Evolutionary conservation across 192 early-diverging fungal genomes (phyloP).

Genomic region (Mortierella claussenii): DNA sequence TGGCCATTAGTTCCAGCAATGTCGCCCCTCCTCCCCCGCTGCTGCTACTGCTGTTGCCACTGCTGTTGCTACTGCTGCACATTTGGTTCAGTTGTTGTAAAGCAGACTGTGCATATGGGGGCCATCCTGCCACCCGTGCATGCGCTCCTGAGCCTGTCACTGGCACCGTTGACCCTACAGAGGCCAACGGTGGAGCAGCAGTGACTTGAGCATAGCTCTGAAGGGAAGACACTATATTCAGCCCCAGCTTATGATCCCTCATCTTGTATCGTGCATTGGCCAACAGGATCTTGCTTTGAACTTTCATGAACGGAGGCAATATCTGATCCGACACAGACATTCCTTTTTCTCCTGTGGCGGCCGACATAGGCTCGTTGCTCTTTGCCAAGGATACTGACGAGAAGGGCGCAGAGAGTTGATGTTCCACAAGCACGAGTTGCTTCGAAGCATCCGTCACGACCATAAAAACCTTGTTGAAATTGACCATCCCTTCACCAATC

Average conservation of each 20-base stretch:
- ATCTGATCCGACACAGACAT: neutral
- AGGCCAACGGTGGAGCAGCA: neutral
- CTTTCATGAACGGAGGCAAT: conserved; percentile 19
- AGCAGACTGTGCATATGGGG: neutral
- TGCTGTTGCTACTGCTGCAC: neutral
- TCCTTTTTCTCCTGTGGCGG: neutral
- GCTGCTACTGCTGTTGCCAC: neutral
- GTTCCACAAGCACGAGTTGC: conserved; percentile 21
- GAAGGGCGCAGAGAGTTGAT: conserved; percentile 4
- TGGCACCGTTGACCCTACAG: neutral
- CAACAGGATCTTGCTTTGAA: conserved; percentile 9
- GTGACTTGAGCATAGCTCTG: conserved; percentile 22
- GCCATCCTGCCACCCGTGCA: neutral
- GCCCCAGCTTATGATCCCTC: conserved; percentile 22
- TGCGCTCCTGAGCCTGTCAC: neutral
- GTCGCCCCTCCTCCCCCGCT: neutral
- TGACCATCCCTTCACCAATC: neutral
- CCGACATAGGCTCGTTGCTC: neutral
- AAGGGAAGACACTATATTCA: conserved; percentile 26
- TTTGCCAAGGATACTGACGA: neutral
- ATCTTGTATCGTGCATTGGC: conserved; percentile 29
- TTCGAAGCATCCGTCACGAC: conserved; percentile 30
- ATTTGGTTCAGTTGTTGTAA: neutral
- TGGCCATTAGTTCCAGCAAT: neutral
- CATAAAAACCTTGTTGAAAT: conserved; percentile 22